Conservation (phyloP, 2,329 filamentous ascomycete genomes). For the Aureobasidium sp. region DNA sequence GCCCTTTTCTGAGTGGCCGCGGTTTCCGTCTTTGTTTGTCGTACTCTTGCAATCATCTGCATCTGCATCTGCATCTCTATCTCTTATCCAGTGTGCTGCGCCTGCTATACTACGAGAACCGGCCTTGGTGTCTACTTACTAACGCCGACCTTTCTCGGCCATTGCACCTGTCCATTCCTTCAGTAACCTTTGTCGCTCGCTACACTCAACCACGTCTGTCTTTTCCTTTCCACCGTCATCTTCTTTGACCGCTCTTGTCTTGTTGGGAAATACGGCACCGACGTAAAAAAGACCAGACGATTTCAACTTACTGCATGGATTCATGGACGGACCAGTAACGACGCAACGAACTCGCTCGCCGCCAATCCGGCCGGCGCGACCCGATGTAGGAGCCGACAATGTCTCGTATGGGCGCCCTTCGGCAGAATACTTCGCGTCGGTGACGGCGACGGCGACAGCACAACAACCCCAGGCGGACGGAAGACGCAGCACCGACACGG, state of each 20-base stretch:
- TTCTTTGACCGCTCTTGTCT: neutral
- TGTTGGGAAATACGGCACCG: constrained; percentile 1
- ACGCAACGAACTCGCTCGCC: constrained; percentile 4
- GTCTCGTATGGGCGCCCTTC: constrained; percentile 1
- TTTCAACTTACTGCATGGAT: neutral
- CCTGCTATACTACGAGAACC: neutral
- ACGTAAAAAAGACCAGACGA: neutral
- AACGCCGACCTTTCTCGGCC: neutral
- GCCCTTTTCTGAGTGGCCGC: neutral
- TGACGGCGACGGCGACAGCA: neutral
- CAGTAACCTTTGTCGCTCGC: neutral
- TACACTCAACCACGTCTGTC: neutral
- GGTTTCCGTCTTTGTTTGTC: neutral
- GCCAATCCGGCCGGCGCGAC: constrained; percentile 7
- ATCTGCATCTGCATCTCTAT: neutral
- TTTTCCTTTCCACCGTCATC: neutral
- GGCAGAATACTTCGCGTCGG: neutral
- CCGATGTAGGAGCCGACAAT: neutral
- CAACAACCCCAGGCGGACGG: neutral
- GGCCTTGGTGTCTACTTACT: neutral
- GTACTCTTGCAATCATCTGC: neutral
- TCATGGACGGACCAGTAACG: constrained; percentile 9
- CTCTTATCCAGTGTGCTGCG: neutral
- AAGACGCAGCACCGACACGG: constrained; percentile 4
- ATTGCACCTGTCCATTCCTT: neutral